These are phyloP conservation scores for Phytopythium ostracodes DNA, from an alignment of 352 stramenopile species.

Conservation along the genomic window DNA sequence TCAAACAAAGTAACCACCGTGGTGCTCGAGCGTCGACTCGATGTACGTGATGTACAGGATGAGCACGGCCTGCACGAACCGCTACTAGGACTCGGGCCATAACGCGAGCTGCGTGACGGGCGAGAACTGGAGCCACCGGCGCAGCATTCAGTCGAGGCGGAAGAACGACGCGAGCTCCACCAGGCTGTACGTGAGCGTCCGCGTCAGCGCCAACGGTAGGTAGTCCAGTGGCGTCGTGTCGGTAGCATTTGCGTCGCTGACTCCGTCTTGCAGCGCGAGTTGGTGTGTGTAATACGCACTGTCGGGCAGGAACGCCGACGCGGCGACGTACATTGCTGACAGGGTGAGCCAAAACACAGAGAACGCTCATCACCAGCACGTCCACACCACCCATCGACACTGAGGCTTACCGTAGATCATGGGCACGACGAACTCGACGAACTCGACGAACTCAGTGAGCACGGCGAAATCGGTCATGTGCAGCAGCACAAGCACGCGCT, in stretches of 20 bases:
- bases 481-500: slow-evolving; percentile 19
- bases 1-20: slow-evolving; percentile 10
- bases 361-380: neutral
- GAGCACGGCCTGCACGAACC: slow-evolving; percentile 27
- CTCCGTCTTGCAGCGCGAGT: slow-evolving; percentile 1
- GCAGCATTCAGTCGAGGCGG: slow-evolving; percentile 20
- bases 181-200: slow-evolving; percentile 26
- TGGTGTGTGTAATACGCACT: slow-evolving; percentile 27
- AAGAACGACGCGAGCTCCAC: slow-evolving; percentile 41
- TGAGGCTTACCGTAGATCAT: slow-evolving; percentile 36
- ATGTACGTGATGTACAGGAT: slow-evolving; percentile 40
- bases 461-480: slow-evolving; percentile 44
- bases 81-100: slow-evolving; percentile 28
- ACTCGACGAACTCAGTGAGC: slow-evolving; percentile 40
- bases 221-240: neutral
- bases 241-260: neutral
- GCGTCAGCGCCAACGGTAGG: slow-evolving; percentile 11
- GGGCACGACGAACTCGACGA: slow-evolving; percentile 29
- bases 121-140: slow-evolving; percentile 20
- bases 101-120: slow-evolving; percentile 30
- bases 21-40: slow-evolving; percentile 24
- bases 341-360: neutral
- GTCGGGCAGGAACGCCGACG: slow-evolving; percentile 26
- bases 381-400: too few species aligned
- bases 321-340: slow-evolving; percentile 17